Conservation (phyloP, 768 basidiomycete genomes). For the Grammothele lineata region DNA sequence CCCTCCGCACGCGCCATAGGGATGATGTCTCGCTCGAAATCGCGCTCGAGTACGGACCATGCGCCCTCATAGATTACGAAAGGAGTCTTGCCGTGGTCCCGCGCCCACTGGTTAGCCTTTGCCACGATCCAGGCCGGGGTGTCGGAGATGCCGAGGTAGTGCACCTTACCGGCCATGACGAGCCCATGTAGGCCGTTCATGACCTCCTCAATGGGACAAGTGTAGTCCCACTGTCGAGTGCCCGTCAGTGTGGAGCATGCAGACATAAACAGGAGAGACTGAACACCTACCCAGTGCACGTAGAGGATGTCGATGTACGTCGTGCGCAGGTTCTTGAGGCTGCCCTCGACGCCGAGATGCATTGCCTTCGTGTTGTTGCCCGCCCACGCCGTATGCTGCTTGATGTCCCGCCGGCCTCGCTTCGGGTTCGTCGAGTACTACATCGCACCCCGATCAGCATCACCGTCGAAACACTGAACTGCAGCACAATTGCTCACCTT, state of each 20-base stretch:
- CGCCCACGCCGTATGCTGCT: neutral
- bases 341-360: slow-evolving; percentile 27
- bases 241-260: neutral
- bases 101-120: slow-evolving; percentile 34
- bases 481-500: no score
- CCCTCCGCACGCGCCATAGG: slow-evolving; percentile 20
- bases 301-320: slow-evolving; percentile 44
- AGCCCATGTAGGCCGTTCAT: slow-evolving; percentile 51
- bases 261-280: neutral
- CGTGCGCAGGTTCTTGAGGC: slow-evolving; percentile 40
- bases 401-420: neutral
- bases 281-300: slow-evolving; percentile 32
- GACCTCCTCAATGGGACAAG: slow-evolving; percentile 49
- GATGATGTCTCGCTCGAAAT: slow-evolving; percentile 40
- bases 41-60: slow-evolving; percentile 26
- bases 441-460: no score
- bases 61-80: slow-evolving; percentile 38
- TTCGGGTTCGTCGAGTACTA: no score
- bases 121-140: slow-evolving; percentile 32
- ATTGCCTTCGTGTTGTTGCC: slow-evolving; percentile 40
- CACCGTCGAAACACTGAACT: no score
- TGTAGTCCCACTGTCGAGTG: slow-evolving; percentile 40
- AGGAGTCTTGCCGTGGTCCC: slow-evolving; percentile 31
- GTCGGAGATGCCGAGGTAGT: slow-evolving; percentile 25
- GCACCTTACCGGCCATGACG: slow-evolving; percentile 45